phyloP scores from a whole-genome alignment of 352 stramenopile genomes.

The Globisporangium spiculum region DNA sequence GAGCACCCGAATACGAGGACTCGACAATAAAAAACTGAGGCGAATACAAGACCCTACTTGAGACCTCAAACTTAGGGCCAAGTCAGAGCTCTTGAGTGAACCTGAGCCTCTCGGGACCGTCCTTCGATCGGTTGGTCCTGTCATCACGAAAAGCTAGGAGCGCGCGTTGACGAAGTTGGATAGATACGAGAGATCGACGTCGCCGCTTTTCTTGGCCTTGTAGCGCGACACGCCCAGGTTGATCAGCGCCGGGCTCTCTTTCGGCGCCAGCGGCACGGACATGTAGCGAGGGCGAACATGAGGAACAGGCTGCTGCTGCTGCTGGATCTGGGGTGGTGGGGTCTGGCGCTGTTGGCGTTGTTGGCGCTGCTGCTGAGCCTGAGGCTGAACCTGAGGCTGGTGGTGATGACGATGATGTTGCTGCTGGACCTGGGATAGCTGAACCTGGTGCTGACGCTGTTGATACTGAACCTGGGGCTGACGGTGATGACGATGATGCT shows the following conservation, averaged over 20 bases:
- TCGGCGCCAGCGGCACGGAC: background rate
- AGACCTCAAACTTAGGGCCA: background rate
- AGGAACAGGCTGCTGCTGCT: background rate
- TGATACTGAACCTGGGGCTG: background rate
- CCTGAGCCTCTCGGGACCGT: background rate
- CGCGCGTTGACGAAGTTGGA: slow-evolving; percentile 11
- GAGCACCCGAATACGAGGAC: background rate
- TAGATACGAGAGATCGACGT: slow-evolving; percentile 19
- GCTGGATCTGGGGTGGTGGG: background rate
- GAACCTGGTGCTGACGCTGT: background rate
- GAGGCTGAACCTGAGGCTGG: background rate
- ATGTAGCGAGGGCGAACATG: background rate
- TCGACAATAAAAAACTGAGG: background rate
- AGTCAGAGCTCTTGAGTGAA: background rate
- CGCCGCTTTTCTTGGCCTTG: background rate
- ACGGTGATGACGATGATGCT: background rate
- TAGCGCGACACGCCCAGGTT: slow-evolving; percentile 13
- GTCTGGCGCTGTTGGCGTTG: background rate
- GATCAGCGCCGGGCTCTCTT: slow-evolving; percentile 9
- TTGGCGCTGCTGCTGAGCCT: background rate
- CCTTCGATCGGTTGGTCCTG: slow-evolving; percentile 5
- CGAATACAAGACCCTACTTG: background rate
- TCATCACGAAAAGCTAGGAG: background rate
- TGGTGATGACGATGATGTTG: background rate
- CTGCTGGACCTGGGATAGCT: background rate